Evolutionary conservation across 2,329 filamentous ascomycete species (phyloP).

Genomic region (Triangularia setosa): DNA sequence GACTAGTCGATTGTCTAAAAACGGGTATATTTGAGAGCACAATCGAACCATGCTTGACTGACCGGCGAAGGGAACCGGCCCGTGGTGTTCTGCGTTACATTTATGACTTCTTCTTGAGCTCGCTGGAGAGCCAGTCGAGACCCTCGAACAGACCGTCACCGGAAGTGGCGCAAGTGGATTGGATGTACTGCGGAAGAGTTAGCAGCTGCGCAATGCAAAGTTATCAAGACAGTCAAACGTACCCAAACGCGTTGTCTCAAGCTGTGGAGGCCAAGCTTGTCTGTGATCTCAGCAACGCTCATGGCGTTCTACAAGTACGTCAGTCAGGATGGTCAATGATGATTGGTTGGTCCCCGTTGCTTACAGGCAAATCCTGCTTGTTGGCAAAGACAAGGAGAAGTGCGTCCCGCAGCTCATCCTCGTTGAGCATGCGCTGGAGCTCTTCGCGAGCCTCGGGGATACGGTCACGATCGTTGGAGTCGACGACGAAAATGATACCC

Average conservation of each 20-base stretch:
- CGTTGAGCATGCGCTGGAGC: slow-evolving; percentile 96
- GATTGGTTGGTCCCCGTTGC: slow-evolving; percentile 31
- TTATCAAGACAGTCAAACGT: slow-evolving; percentile 43
- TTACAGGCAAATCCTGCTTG: slow-evolving; percentile 98
- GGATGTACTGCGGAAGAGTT: slow-evolving; percentile 70
- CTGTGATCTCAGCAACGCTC: slow-evolving; percentile 99
- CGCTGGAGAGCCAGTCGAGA: slow-evolving; percentile 87
- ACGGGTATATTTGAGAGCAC: slow-evolving; percentile 54
- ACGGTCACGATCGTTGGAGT: slow-evolving; percentile 98
- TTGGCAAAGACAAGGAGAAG: slow-evolving; percentile 97
- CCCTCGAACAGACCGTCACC: slow-evolving; percentile 99
- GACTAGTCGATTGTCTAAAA: slow-evolving; percentile 52
- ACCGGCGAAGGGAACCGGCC: slow-evolving; percentile 34
- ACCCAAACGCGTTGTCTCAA: slow-evolving; percentile 98
- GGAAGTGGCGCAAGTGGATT: slow-evolving; percentile 98
- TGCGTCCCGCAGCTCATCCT: slow-evolving; percentile 96
- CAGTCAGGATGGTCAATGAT: slow-evolving; percentile 22
- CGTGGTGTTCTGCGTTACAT: slow-evolving; percentile 32
- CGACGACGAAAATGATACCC: slow-evolving; percentile 99
- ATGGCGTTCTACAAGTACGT: slow-evolving; percentile 75
- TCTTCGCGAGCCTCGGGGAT: slow-evolving; percentile 96
- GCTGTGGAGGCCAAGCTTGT: slow-evolving; percentile 99
- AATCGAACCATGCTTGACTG: slow-evolving; percentile 48
- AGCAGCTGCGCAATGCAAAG: slow-evolving; percentile 1
- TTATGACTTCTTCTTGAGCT: slow-evolving; percentile 71